Conservation (phyloP, 345 rosid species). For the Excoecaria agallocha region DNA sequence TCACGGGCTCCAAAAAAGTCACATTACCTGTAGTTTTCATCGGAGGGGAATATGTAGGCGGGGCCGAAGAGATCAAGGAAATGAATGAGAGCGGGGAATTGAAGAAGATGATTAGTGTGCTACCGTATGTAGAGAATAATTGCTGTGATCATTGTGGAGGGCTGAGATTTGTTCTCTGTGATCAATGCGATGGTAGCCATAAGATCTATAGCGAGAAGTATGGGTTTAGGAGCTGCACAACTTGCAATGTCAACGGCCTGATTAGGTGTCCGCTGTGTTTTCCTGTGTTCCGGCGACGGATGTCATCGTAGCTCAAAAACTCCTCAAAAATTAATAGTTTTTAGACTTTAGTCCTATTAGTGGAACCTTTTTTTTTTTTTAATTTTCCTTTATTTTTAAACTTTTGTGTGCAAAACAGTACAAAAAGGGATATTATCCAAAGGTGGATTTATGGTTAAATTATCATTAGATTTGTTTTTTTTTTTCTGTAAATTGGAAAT, state of each 20-base stretch:
- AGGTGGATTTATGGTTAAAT: neutral
- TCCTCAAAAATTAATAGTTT: too few relatives aligned
- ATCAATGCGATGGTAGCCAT: conserved; percentile 55
- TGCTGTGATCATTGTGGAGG: conserved; percentile 50
- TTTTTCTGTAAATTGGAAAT: neutral
- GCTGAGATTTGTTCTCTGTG: conserved; percentile 50
- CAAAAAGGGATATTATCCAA: too few relatives aligned
- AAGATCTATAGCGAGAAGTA: conserved; percentile 44
- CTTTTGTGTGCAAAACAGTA: too few relatives aligned
- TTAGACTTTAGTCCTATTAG: neutral
- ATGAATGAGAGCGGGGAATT: conserved; percentile 51
- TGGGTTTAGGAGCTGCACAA: conserved; percentile 43
- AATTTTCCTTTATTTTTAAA: neutral
- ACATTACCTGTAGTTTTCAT: conserved; percentile 49
- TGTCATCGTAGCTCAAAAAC: neutral
- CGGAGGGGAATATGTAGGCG: conserved; percentile 48
- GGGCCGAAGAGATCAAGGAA: conserved; percentile 41
- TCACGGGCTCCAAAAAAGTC: conserved; percentile 20
- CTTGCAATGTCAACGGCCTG: conserved; percentile 51
- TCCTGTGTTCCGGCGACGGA: conserved; percentile 21
- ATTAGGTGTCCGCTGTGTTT: conserved; percentile 40
- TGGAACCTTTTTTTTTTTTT: neutral
- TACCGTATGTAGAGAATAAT: conserved; percentile 25
- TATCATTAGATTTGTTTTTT: too few relatives aligned
- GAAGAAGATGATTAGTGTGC: conserved; percentile 28